Conservation (phyloP, 1,284 basidiomycete genomes). For the Cutaneotrichosporon sp. region DNA sequence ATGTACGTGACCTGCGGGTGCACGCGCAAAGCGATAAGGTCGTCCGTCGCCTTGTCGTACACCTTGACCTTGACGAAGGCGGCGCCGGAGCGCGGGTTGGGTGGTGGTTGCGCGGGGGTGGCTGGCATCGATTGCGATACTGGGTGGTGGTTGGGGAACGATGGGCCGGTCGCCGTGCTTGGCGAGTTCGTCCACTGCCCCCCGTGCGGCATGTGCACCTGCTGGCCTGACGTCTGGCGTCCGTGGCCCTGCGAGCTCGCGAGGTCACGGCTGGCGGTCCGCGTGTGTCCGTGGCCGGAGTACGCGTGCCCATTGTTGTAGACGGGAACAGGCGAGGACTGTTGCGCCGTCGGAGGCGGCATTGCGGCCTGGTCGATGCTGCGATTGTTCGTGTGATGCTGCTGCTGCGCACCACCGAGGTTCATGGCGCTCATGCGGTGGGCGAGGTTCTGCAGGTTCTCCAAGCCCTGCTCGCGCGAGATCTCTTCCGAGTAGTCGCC, state of each 20-base stretch:
- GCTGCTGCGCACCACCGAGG: background rate
- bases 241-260: conserved; percentile 4
- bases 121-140: background rate
- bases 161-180: background rate
- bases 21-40: conserved; percentile 95
- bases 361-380: conserved; percentile 7
- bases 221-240: conserved; percentile 7
- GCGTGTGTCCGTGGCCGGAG: background rate
- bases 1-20: conserved; percentile 83
- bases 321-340: background rate
- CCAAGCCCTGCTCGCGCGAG: conserved; percentile 52
- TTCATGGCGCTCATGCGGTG: conserved; percentile 49
- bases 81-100: conserved; percentile 36
- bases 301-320: conserved; percentile 5
- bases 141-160: background rate
- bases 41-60: conserved; percentile 85
- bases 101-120: conserved; percentile 8
- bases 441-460: conserved; percentile 60
- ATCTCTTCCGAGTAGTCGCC: conserved; percentile 86
- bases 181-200: conserved; percentile 6
- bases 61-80: conserved; percentile 97
- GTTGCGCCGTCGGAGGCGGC: background rate
- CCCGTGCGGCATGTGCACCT: background rate
- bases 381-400: background rate
- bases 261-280: conserved; percentile 1